A percentile compares a stretch with the other conserved stretches of the same genome.
Evolutionary conservation across 1,284 basidiomycete genomes (phyloP).

Genomic region (Ustilago bromivora): DNA sequence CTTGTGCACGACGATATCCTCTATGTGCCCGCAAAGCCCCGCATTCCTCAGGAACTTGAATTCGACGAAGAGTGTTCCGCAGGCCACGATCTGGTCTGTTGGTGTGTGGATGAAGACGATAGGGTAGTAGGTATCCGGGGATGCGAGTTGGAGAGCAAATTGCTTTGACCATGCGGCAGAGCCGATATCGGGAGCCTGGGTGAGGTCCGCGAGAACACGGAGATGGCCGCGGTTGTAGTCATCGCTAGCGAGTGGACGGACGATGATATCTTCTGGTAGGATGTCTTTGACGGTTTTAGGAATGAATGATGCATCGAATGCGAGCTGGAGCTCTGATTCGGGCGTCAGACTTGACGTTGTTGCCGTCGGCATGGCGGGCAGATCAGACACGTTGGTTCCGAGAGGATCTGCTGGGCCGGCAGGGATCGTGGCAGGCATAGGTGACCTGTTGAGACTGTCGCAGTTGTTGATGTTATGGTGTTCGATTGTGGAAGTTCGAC

Average conservation of each 20-base stretch:
- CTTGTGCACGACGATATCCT: constrained; percentile 94
- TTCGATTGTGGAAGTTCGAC: background rate
- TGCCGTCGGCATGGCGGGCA: constrained; percentile 46
- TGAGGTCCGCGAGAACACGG: constrained; percentile 82
- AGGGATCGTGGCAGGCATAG: background rate
- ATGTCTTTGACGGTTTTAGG: constrained; percentile 75
- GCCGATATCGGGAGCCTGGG: constrained; percentile 81
- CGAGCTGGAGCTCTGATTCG: constrained; percentile 79
- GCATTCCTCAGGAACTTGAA: constrained; percentile 89
- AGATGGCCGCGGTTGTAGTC: constrained; percentile 89
- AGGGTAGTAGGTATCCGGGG: constrained; percentile 76
- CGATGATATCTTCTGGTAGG: constrained; percentile 75
- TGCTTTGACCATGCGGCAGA: constrained; percentile 72
- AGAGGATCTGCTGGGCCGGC: background rate
- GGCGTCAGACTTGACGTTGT: constrained; percentile 74
- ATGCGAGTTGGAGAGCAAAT: constrained; percentile 39
- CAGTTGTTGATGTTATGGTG: background rate
- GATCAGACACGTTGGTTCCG: background rate
- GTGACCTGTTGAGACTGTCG: background rate
- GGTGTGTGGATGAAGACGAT: constrained; percentile 83
- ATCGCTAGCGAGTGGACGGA: constrained; percentile 86
- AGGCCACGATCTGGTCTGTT: constrained; percentile 83
- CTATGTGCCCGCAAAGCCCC: constrained; percentile 90
- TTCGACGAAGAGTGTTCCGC: constrained; percentile 87
- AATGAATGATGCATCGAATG: constrained; percentile 79